A percentile compares a stretch with the other conserved stretches of the same genome.
phyloP scores from a whole-genome alignment of 2,329 filamentous ascomycete genomes.

The Triangularia setosa region DNA sequence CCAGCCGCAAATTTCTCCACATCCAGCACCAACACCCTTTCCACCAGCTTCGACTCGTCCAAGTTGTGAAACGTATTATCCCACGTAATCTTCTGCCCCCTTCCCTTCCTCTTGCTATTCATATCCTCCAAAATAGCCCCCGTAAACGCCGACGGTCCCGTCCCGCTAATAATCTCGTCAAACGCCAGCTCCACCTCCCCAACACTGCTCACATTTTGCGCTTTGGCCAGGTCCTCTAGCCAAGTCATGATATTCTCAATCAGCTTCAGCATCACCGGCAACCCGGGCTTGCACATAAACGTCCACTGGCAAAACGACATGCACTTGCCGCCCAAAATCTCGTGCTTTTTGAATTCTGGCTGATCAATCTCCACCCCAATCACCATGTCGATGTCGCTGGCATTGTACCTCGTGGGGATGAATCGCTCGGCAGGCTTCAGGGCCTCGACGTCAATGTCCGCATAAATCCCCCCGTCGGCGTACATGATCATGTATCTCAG shows the following conservation, averaged over 20 bases:
- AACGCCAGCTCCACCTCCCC: conserved; percentile 62
- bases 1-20: conserved; percentile 71
- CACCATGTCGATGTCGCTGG: conserved; percentile 62
- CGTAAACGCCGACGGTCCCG: conserved; percentile 68
- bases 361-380: conserved; percentile 69
- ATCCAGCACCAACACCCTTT: conserved; percentile 61
- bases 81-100: conserved; percentile 52
- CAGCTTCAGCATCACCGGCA: conserved; percentile 64
- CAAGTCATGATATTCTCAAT: conserved; percentile 66
- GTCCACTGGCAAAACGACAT: conserved; percentile 73
- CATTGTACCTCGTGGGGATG: conserved; percentile 60
- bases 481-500: conserved; percentile 66
- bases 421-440: conserved; percentile 44
- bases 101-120: conserved; percentile 38
- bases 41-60: conserved; percentile 61
- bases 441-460: conserved; percentile 42
- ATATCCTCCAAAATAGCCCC: conserved; percentile 62
- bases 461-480: conserved; percentile 55
- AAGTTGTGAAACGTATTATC: conserved; percentile 59
- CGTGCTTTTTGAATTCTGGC: conserved; percentile 59
- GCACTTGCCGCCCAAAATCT: conserved; percentile 64
- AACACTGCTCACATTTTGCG: conserved; percentile 54
- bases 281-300: conserved; percentile 63
- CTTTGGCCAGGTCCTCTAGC: conserved; percentile 55
- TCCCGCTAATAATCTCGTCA: conserved; percentile 68